Percentiles rank a stretch among this genome's conserved stretches.
phyloP scores from a whole-genome alignment of 164 flowering plant genomes.

The Houttuynia cordata region DNA sequence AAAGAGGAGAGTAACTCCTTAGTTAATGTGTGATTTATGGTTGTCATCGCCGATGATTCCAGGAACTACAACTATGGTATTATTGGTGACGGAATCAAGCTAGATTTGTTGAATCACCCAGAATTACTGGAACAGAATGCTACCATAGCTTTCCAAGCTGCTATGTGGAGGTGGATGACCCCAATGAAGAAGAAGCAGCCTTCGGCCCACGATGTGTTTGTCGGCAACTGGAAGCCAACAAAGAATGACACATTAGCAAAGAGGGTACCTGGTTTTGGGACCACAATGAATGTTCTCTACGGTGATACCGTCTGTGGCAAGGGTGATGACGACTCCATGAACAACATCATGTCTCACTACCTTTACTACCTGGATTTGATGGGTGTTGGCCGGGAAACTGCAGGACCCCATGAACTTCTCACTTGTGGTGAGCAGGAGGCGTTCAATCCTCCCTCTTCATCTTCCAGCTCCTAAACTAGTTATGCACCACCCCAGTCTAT shows the following conservation, averaged over 20 bases:
- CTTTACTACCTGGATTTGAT: constrained; percentile 64
- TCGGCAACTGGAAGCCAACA: constrained; percentile 84
- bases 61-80: constrained; percentile 83
- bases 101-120: constrained; percentile 62
- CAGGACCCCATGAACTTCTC: constrained; percentile 51
- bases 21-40: background rate
- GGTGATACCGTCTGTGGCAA: constrained; percentile 61
- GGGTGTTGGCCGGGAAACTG: constrained; percentile 67
- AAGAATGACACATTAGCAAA: constrained; percentile 73
- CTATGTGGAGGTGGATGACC: constrained; percentile 72
- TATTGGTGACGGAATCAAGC: constrained; percentile 50
- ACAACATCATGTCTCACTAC: constrained; percentile 65
- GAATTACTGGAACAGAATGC: constrained; percentile 84
- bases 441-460: constrained; percentile 40
- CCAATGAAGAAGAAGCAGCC: constrained; percentile 58
- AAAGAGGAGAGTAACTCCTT: background rate
- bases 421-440: constrained; percentile 56
- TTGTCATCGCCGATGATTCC: background rate
- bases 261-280: constrained; percentile 71
- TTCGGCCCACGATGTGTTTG: constrained; percentile 65
- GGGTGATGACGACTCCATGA: constrained; percentile 65
- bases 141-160: constrained; percentile 74
- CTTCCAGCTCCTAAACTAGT: constrained; percentile 15
- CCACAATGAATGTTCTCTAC: constrained; percentile 78
- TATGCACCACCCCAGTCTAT: background rate